Conservation (phyloP, 2,329 filamentous ascomycete species). For the Penicillium janthinellum region DNA sequence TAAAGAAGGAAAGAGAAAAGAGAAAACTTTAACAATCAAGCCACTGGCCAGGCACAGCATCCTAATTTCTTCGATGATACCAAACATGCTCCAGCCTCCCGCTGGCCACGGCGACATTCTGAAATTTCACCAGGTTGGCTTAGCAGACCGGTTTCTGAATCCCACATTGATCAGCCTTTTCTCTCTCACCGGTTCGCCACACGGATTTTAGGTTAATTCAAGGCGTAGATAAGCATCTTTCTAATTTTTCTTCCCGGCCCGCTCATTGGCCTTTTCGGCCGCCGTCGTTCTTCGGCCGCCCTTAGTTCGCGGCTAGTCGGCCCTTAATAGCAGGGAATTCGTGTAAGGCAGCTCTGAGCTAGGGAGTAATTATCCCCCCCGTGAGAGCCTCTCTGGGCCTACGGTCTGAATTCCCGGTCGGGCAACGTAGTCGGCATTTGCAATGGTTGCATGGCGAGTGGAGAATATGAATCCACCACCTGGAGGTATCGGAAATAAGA, state of each 20-base stretch:
- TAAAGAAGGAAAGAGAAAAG: not conserved
- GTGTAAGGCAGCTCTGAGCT: not conserved
- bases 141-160: not conserved
- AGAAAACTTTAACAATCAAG: not conserved
- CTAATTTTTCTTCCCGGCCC: not conserved
- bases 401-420: not conserved
- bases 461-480: not conserved
- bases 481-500: not conserved
- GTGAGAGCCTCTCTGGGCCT: not conserved
- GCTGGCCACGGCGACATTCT: not conserved
- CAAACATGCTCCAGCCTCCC: too few species aligned
- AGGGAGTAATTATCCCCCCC: not conserved
- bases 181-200: slow-evolving; percentile 14
- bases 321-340: not conserved
- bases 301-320: not conserved
- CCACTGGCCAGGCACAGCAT: not conserved
- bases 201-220: slow-evolving; percentile 11
- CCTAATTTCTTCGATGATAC: too few species aligned
- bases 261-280: not conserved
- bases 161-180: not conserved
- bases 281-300: not conserved
- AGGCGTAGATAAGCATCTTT: slow-evolving; percentile 5
- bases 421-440: not conserved
- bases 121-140: not conserved
- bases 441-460: not conserved